Percentiles rank a stretch among this genome's conserved stretches.
These are phyloP conservation scores for Ampelomyces quisqualis DNA, from an alignment of 2,329 filamentous ascomycete species.

Conservation along the genomic window DNA sequence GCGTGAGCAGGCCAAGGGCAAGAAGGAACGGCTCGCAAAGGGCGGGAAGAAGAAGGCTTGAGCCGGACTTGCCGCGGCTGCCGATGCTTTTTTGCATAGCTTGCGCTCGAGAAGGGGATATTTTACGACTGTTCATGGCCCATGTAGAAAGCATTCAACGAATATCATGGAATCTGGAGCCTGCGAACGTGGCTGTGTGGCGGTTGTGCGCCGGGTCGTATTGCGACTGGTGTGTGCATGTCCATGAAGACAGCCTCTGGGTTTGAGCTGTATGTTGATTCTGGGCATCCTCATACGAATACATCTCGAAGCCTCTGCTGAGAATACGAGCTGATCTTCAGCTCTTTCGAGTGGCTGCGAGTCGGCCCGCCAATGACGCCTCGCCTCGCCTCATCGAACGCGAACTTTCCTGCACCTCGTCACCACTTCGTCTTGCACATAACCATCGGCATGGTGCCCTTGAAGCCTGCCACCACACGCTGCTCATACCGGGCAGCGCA, in stretches of 20 bases:
- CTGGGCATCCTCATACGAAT: too few species aligned
- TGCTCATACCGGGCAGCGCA: background rate
- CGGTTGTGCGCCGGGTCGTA: too few species aligned
- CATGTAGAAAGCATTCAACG: background rate
- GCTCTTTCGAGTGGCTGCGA: conserved; percentile 12
- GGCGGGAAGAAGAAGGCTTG: conserved; percentile 45
- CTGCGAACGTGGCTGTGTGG: background rate
- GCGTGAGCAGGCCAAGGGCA: conserved; percentile 48
- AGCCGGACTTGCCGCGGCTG: background rate
- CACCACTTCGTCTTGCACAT: conserved; percentile 19
- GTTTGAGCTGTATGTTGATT: too few species aligned
- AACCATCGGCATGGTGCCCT: conserved; percentile 16
- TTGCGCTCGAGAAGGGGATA: background rate
- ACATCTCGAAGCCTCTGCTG: conserved; percentile 5
- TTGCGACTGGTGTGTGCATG: too few species aligned
- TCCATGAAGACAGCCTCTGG: too few species aligned
- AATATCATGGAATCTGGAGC: background rate
- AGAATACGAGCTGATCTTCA: conserved; percentile 9
- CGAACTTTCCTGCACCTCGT: conserved; percentile 22
- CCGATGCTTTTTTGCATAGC: conserved; percentile 6
- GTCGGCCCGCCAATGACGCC: conserved; percentile 14
- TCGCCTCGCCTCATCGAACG: conserved; percentile 17
- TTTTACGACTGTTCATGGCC: background rate
- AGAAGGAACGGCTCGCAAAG: conserved; percentile 48
- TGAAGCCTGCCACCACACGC: conserved; percentile 6